Evolutionary conservation across 1,139 yeast species (phyloP).

Genomic region (Suzukiozyma palmioleophila): DNA sequence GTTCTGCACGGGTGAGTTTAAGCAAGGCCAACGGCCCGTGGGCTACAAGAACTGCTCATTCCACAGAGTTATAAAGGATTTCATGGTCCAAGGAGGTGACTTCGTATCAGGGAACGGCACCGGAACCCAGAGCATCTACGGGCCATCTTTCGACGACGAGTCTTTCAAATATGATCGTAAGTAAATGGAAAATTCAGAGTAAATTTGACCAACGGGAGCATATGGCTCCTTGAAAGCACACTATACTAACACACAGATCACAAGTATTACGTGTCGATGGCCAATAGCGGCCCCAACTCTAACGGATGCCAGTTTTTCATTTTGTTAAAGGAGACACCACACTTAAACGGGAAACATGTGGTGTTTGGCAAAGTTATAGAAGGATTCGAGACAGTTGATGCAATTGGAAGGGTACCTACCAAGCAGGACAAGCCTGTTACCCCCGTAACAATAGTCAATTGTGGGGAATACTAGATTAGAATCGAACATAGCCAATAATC

Average conservation of each 20-base stretch:
- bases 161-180: conserved; percentile 26
- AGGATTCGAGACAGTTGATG: conserved; percentile 32
- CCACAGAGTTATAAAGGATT: conserved; percentile 26
- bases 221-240: neutral
- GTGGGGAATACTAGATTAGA: conserved; percentile 36
- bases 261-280: conserved; percentile 28
- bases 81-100: conserved; percentile 36
- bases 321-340: conserved; percentile 19
- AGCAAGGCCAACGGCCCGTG: conserved; percentile 29
- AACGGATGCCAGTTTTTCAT: conserved; percentile 36
- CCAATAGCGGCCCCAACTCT: conserved; percentile 31
- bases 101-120: conserved; percentile 40
- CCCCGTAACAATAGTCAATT: conserved; percentile 14
- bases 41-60: conserved; percentile 18
- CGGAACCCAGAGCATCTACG: conserved; percentile 31
- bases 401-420: conserved; percentile 23
- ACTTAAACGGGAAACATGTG: conserved; percentile 50
- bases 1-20: conserved; percentile 51
- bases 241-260: neutral
- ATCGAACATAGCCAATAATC: too few relatives aligned
- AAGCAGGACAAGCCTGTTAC: conserved; percentile 25
- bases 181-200: conserved; percentile 1
- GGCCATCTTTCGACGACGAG: conserved; percentile 25
- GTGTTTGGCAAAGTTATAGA: conserved; percentile 51
- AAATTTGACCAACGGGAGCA: neutral